Percentiles rank a stretch among this genome's conserved stretches.
These are phyloP conservation scores for Pythium pectinolyticum DNA, from an alignment of 352 stramenopile species.

Conservation along the genomic window DNA sequence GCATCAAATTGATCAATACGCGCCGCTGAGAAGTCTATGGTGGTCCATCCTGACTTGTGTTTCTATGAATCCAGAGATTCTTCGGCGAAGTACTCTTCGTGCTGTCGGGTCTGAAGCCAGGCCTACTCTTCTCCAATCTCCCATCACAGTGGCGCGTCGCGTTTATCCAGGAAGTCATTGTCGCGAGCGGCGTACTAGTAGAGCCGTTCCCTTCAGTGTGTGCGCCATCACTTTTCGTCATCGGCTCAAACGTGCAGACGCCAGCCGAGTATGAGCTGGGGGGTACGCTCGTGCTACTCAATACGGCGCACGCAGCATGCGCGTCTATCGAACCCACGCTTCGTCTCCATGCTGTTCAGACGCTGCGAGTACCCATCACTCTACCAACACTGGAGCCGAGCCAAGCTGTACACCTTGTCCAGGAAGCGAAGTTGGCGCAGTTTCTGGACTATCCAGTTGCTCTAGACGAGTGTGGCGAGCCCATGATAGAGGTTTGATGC, in stretches of 20 bases:
- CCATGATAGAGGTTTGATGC: conserved; percentile 62
- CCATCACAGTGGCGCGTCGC: conserved; percentile 40
- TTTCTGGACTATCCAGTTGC: conserved; percentile 67
- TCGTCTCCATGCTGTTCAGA: conserved; percentile 11
- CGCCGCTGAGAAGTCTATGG: background rate
- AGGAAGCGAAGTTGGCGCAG: conserved; percentile 41
- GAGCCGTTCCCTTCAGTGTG: background rate
- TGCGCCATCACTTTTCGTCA: conserved; percentile 25
- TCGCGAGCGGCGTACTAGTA: conserved; percentile 36
- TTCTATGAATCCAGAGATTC: conserved; percentile 36
- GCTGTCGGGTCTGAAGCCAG: conserved; percentile 55
- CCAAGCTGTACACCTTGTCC: conserved; percentile 18
- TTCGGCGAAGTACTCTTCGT: conserved; percentile 78
- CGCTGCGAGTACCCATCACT: background rate
- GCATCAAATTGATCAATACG: too few species aligned
- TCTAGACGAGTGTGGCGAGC: conserved; percentile 50
- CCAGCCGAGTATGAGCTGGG: conserved; percentile 27
- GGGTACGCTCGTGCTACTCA: conserved; percentile 38
- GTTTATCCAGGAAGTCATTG: conserved; percentile 47
- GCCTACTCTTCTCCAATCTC: conserved; percentile 69
- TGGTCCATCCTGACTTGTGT: background rate
- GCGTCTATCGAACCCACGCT: conserved; percentile 21
- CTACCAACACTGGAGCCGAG: background rate
- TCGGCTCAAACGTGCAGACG: conserved; percentile 41
- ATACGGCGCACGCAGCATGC: conserved; percentile 34